A percentile compares a stretch with the other conserved stretches of the same genome.
phyloP scores from a whole-genome alignment of 2,329 filamentous ascomycete species.

The Paecilomyces niveus region DNA sequence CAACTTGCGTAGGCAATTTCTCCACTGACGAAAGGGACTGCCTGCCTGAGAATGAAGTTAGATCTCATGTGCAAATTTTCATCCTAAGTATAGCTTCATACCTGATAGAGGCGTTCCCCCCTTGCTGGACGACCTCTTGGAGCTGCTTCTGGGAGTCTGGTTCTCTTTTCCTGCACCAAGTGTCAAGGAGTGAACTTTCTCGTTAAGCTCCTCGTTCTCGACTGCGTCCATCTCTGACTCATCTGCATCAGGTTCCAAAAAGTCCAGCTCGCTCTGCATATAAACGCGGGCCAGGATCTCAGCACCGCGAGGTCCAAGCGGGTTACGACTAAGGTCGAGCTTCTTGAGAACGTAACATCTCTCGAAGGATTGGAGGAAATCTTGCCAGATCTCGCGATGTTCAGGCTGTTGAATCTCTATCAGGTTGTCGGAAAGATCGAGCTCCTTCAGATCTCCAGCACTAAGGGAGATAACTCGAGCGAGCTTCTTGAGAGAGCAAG shows the following conservation, averaged over 20 bases:
- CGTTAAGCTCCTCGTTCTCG: slow-evolving; percentile 1
- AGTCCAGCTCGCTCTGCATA: slow-evolving; percentile 27
- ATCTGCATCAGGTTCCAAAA: slow-evolving; percentile 19
- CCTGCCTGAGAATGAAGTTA: neutral
- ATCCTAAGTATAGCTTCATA: neutral
- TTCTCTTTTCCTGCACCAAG: slow-evolving; percentile 13
- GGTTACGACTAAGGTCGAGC: slow-evolving; percentile 41
- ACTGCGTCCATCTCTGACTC: slow-evolving; percentile 5
- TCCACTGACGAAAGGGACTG: neutral
- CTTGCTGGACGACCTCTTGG: neutral
- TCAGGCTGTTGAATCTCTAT: slow-evolving; percentile 31
- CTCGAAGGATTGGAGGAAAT: slow-evolving; percentile 38
- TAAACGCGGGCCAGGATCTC: slow-evolving; percentile 41
- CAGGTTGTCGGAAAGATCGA: slow-evolving; percentile 42
- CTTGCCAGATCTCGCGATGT: slow-evolving; percentile 35
- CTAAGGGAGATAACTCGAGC: slow-evolving; percentile 35
- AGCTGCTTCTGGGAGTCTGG: neutral
- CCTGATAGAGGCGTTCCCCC: slow-evolving; percentile 3
- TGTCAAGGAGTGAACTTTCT: slow-evolving; percentile 5
- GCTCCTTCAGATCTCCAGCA: slow-evolving; percentile 37
- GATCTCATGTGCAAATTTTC: neutral
- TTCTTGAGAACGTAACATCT: slow-evolving; percentile 36
- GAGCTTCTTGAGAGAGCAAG: slow-evolving; percentile 33
- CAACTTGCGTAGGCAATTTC: slow-evolving; percentile 6
- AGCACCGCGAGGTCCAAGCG: slow-evolving; percentile 35